Percentiles rank a stretch among this genome's conserved stretches.
Evolutionary conservation across 2,329 filamentous ascomycete genomes (phyloP).

Genomic region (Fusarium chuoi): DNA sequence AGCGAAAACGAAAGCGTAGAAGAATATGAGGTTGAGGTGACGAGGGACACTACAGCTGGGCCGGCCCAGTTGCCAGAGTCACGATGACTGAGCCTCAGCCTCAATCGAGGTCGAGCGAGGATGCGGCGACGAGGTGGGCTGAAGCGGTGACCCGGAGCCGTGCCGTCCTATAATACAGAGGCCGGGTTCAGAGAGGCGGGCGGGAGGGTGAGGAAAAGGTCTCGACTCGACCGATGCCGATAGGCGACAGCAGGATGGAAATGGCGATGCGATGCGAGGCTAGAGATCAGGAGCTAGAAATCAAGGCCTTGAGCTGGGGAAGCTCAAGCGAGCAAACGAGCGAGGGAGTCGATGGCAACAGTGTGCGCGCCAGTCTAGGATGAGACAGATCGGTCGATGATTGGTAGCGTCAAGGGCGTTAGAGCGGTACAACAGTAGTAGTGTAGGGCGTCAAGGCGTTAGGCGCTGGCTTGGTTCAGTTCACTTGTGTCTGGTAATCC

Average conservation of each 20-base stretch:
- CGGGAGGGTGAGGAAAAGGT: slow-evolving; percentile 1
- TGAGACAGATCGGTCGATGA: slow-evolving; percentile 43
- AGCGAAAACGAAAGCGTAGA: slow-evolving; percentile 4
- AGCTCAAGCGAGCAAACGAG: slow-evolving; percentile 25
- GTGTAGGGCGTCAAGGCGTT: slow-evolving; percentile 39
- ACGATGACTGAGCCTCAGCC: slow-evolving; percentile 39
- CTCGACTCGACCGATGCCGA: slow-evolving; percentile 17
- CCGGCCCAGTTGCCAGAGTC: slow-evolving; percentile 44
- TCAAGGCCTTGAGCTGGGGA: slow-evolving; percentile 28
- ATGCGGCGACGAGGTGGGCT: slow-evolving; percentile 26
- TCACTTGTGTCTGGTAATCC: background rate
- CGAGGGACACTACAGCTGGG: slow-evolving; percentile 40
- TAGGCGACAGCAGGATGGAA: slow-evolving; percentile 21
- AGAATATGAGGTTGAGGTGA: slow-evolving; percentile 23
- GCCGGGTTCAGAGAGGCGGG: slow-evolving; percentile 11
- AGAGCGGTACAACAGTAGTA: slow-evolving; percentile 11
- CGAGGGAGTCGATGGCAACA: slow-evolving; percentile 38
- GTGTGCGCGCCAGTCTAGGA: slow-evolving; percentile 37
- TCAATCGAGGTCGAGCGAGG: slow-evolving; percentile 26
- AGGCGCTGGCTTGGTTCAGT: slow-evolving; percentile 33
- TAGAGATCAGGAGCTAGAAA: slow-evolving; percentile 32
- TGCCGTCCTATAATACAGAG: slow-evolving; percentile 5
- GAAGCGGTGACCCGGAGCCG: slow-evolving; percentile 25
- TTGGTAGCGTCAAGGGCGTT: slow-evolving; percentile 44
- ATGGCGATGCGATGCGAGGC: slow-evolving; percentile 27